phyloP scores from a whole-genome alignment of 169 alveolate species.

The Theileria equi region DNA sequence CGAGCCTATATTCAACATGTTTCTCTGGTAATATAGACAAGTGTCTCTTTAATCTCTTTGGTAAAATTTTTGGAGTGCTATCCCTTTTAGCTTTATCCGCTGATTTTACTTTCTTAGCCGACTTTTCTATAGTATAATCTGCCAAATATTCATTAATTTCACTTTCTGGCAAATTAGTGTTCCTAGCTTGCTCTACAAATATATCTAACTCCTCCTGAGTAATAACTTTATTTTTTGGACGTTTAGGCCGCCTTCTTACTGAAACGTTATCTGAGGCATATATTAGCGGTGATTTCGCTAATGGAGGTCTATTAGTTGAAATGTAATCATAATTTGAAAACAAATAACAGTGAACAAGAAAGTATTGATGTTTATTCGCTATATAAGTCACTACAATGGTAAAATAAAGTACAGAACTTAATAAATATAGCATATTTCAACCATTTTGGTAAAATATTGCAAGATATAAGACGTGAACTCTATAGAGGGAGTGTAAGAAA shows the following conservation, averaged over 20 bases:
- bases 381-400: no score
- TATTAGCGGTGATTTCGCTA: not conserved
- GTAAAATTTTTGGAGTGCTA: slow-evolving; percentile 10
- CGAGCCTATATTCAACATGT: slow-evolving; percentile 49
- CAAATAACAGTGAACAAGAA: not conserved
- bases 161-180: slow-evolving; percentile 13
- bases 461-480: no score
- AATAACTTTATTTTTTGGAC: not conserved
- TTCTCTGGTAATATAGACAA: slow-evolving; percentile 33
- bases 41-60: slow-evolving; percentile 28
- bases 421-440: no score
- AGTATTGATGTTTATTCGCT: no score
- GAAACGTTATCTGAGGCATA: not conserved
- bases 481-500: no score
- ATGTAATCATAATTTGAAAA: not conserved
- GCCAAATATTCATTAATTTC: slow-evolving; percentile 10
- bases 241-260: slow-evolving; percentile 4
- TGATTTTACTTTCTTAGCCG: not conserved
- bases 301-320: not conserved
- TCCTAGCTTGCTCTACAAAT: slow-evolving; percentile 5
- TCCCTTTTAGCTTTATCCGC: slow-evolving; percentile 20
- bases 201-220: slow-evolving; percentile 10
- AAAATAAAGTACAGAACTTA: no score
- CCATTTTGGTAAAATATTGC: no score
- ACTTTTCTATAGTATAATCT: not conserved